phyloP scores from a whole-genome alignment of 2,329 filamentous ascomycete genomes.

The Fusarium tupiense region DNA sequence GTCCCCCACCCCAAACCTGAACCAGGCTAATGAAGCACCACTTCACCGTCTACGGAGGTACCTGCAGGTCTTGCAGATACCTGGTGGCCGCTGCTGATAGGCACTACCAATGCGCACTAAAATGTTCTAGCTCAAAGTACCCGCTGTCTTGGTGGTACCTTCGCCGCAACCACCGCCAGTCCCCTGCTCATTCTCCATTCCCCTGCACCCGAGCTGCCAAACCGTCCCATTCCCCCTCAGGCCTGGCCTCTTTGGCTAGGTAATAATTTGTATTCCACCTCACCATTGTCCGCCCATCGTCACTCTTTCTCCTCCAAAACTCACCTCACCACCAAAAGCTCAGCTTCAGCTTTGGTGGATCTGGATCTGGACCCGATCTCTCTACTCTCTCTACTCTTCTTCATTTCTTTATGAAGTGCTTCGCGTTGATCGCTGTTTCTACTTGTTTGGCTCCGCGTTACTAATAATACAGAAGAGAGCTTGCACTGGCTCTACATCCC shows the following conservation, averaged over 20 bases:
- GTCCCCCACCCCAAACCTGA: constrained; percentile 38
- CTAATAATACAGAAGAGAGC: constrained; percentile 38
- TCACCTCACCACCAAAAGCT: constrained; percentile 12
- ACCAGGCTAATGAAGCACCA: constrained; percentile 39
- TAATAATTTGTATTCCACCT: constrained; percentile 37
- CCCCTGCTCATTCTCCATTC: constrained; percentile 27
- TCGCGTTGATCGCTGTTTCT: constrained; percentile 42
- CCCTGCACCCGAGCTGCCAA: constrained; percentile 41
- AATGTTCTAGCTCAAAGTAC: constrained; percentile 25
- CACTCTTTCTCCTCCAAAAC: constrained; percentile 26
- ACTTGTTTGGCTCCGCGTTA: constrained; percentile 21
- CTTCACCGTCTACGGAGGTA: constrained; percentile 38
- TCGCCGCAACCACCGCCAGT: constrained; percentile 30
- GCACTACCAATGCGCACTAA: constrained; percentile 1
- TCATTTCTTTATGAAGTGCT: constrained; percentile 31
- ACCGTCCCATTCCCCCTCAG: constrained; percentile 37
- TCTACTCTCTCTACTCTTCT: constrained; percentile 21
- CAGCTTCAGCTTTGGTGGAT: constrained; percentile 17
- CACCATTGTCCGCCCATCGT: constrained; percentile 25
- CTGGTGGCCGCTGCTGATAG: background rate
- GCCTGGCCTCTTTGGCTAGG: background rate
- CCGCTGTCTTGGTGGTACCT: constrained; percentile 24
- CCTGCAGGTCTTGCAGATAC: constrained; percentile 26
- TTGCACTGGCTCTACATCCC: background rate
- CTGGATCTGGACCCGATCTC: background rate